Percentiles rank a stretch among this genome's conserved stretches.
Evolutionary conservation across 1,284 basidiomycete species (phyloP).

Genomic region (Microbotryomycetes sp.): DNA sequence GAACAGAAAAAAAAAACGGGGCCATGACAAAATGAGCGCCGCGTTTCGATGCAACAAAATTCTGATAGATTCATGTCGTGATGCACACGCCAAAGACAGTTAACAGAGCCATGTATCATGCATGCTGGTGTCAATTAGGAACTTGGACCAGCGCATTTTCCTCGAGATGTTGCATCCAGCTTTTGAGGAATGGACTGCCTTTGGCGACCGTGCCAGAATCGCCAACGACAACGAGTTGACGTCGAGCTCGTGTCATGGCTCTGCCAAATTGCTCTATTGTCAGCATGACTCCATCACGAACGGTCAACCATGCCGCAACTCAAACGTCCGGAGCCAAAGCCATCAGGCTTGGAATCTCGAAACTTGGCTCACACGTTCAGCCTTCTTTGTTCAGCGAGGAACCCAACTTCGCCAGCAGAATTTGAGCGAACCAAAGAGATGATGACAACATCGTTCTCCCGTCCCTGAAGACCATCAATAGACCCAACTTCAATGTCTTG

Average conservation of each 20-base stretch:
- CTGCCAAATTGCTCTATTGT: constrained; percentile 47
- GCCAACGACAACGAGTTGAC: constrained; percentile 84
- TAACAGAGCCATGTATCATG: too few species aligned
- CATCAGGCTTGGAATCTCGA: too few species aligned
- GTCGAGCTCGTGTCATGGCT: constrained; percentile 85
- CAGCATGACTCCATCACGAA: not conserved
- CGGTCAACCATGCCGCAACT: too few species aligned
- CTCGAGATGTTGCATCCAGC: constrained; percentile 87
- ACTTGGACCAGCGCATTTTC: constrained; percentile 53
- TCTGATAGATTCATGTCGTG: too few species aligned
- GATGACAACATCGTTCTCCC: constrained; percentile 72
- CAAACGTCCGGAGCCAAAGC: too few species aligned
- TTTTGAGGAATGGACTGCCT: constrained; percentile 72
- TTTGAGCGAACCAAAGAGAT: constrained; percentile 86
- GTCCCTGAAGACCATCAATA: constrained; percentile 88
- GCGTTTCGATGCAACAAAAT: too few species aligned
- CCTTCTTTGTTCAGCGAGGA: constrained; percentile 79
- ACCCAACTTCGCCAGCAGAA: constrained; percentile 74
- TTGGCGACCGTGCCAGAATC: constrained; percentile 81
- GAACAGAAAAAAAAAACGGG: too few species aligned
- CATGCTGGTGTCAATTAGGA: constrained; percentile 1
- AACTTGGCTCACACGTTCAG: constrained; percentile 60
- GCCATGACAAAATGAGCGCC: too few species aligned
- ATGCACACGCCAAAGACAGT: too few species aligned
- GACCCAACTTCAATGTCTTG: constrained; percentile 76